Percentiles rank a stretch among this genome's conserved stretches.
Evolutionary conservation across 129 eudicot genomes (phyloP).

Genomic region (Cynara cardunculus): DNA sequence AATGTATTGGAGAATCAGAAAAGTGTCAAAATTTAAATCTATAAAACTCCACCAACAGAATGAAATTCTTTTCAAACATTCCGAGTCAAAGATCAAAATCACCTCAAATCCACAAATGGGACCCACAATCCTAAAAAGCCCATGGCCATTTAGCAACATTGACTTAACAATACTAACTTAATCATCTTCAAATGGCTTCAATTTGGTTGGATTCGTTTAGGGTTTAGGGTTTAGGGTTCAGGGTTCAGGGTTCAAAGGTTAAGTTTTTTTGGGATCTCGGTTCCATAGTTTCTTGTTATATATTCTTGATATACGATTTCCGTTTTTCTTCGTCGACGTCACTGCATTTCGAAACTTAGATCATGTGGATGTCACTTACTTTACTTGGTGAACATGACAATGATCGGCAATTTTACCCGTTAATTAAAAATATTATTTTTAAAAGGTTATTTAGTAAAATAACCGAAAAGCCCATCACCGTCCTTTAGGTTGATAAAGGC

Average conservation of each 20-base stretch:
- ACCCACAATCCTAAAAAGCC: slow-evolving; percentile 5
- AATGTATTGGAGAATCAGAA: slow-evolving; percentile 27
- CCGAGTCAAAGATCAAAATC: slow-evolving; percentile 29
- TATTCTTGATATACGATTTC: too few species aligned
- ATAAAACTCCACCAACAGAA: slow-evolving; percentile 34
- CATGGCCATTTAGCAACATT: not conserved
- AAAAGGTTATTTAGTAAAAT: not conserved
- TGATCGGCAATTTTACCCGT: too few species aligned
- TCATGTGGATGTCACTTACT: too few species aligned
- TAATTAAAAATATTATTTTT: not conserved
- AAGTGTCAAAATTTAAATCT: slow-evolving; percentile 9
- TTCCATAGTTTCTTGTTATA: too few species aligned
- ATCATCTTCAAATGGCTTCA: not conserved
- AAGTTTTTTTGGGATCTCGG: too few species aligned
- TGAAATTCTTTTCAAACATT: slow-evolving; percentile 30
- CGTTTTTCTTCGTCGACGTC: too few species aligned
- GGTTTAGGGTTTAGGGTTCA: too few species aligned
- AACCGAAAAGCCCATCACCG: slow-evolving; percentile 22
- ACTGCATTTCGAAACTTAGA: too few species aligned
- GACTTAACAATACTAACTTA: not conserved
- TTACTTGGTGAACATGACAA: too few species aligned
- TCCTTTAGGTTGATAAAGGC: slow-evolving; percentile 13
- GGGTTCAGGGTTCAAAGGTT: too few species aligned
- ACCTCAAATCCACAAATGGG: slow-evolving; percentile 18
- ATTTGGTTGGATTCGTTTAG: not conserved